A percentile compares a stretch with the other conserved stretches of the same genome.
Conservation (phyloP, 805 yeast species). For the Danielozyma ontarioensis region DNA sequence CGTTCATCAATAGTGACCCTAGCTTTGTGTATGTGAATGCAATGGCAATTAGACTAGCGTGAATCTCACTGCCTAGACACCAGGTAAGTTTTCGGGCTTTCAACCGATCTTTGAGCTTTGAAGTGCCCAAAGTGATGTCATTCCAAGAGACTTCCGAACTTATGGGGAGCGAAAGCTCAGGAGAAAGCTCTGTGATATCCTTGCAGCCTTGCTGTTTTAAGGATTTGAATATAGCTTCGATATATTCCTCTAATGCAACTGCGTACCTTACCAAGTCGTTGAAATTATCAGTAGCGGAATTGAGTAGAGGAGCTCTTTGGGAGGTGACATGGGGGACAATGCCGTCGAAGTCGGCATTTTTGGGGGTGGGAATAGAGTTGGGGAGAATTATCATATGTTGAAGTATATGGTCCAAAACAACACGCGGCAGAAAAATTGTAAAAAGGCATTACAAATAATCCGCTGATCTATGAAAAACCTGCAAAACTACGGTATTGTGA, state of each 20-base stretch:
- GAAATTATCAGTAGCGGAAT: slow-evolving; percentile 7
- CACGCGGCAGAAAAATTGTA: not conserved
- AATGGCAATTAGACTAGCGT: slow-evolving; percentile 17
- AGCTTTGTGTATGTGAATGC: slow-evolving; percentile 25
- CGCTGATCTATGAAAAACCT: slow-evolving; percentile 3
- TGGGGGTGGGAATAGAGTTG: not conserved
- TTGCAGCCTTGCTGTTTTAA: slow-evolving; percentile 9
- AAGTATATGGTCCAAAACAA: not conserved
- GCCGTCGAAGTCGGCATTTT: not conserved
- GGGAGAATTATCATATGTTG: not conserved
- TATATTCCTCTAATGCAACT: slow-evolving; percentile 28
- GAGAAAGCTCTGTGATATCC: slow-evolving; percentile 2
- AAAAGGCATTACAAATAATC: not conserved
- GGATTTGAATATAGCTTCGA: slow-evolving; percentile 20
- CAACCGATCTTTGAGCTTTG: not conserved
- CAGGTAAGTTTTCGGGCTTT: slow-evolving; percentile 12
- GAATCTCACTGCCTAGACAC: slow-evolving; percentile 28
- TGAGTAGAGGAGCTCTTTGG: slow-evolving; percentile 12
- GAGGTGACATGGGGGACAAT: slow-evolving; percentile 9
- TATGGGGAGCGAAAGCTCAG: not conserved
- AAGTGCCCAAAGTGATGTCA: slow-evolving; percentile 2
- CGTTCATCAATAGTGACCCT: slow-evolving; percentile 32
- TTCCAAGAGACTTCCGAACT: not conserved
- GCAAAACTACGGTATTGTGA: slow-evolving; percentile 70
- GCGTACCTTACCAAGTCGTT: slow-evolving; percentile 26